Evolutionary conservation across 805 yeast species (phyloP).

Genomic region (Zygoascus flipseniorum): DNA sequence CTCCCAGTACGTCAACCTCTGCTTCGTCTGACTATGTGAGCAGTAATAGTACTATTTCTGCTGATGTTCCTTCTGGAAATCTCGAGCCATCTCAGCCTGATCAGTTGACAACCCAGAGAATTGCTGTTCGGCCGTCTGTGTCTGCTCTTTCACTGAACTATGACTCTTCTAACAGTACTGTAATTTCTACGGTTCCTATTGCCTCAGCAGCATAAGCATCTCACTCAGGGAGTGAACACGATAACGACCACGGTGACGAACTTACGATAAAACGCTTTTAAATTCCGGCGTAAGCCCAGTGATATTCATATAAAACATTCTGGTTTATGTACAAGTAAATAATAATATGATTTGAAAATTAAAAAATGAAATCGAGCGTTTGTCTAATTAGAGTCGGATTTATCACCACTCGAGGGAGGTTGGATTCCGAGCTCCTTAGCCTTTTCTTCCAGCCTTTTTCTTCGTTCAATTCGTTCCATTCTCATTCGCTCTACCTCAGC

Average conservation of each 20-base stretch:
- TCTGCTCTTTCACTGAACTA: neutral
- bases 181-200: neutral
- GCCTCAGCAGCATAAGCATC: neutral
- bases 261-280: neutral
- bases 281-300: neutral
- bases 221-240: neutral
- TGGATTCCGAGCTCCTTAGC: conserved; percentile 59
- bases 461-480: conserved; percentile 63
- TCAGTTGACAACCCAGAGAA: conserved; percentile 1
- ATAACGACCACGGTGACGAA: neutral
- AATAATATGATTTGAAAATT: neutral
- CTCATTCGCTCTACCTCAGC: conserved; percentile 86
- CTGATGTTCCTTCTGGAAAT: neutral
- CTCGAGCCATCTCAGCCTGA: conserved; percentile 6
- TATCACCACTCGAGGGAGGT: neutral
- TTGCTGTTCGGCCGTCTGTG: conserved; percentile 1
- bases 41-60: neutral
- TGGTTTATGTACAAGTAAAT: neutral
- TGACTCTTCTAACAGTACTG: neutral
- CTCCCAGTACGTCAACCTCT: neutral
- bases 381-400: neutral
- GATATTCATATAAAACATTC: neutral
- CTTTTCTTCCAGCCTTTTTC: conserved; percentile 62
- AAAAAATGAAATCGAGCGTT: neutral
- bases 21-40: neutral